Evolutionary conservation across 495 filamentous ascomycete species (phyloP).

Genomic region (Penicillium coffeae): DNA sequence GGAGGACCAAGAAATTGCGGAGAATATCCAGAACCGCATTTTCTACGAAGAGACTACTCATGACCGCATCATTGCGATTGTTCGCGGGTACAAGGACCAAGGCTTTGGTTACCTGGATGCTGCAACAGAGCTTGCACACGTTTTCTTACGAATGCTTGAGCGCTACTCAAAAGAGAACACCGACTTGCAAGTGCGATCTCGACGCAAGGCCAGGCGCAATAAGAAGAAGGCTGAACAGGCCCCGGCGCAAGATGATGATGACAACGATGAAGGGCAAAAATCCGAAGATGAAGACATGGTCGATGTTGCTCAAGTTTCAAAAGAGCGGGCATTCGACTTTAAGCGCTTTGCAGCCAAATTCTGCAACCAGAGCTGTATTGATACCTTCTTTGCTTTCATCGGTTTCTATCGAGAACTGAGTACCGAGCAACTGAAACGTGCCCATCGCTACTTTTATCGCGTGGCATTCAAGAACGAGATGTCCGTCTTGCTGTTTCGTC

Average conservation of each 20-base stretch:
- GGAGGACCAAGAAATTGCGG: slow-evolving; percentile 95
- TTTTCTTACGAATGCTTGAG: slow-evolving; percentile 89
- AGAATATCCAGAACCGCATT: slow-evolving; percentile 93
- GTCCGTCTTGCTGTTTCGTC: slow-evolving; percentile 78
- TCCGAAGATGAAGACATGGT: slow-evolving; percentile 74
- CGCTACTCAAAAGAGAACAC: slow-evolving; percentile 91
- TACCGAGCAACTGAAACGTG: slow-evolving; percentile 79
- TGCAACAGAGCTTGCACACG: slow-evolving; percentile 84
- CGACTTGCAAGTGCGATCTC: slow-evolving; percentile 86
- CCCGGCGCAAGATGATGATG: slow-evolving; percentile 24
- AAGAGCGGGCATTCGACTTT: slow-evolving; percentile 94
- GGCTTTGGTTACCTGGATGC: slow-evolving; percentile 92
- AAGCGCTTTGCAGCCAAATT: slow-evolving; percentile 76
- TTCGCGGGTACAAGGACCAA: slow-evolving; percentile 84
- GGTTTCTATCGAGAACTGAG: slow-evolving; percentile 79
- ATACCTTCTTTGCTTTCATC: slow-evolving; percentile 82
- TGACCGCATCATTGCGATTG: slow-evolving; percentile 74
- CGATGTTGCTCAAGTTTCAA: slow-evolving; percentile 61
- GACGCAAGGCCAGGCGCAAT: slow-evolving; percentile 62
- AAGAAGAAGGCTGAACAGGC: slow-evolving; percentile 52
- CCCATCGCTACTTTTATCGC: slow-evolving; percentile 92
- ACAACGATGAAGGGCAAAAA: slow-evolving; percentile 51
- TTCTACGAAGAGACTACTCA: slow-evolving; percentile 98
- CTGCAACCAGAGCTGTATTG: slow-evolving; percentile 74
- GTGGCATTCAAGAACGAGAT: slow-evolving; percentile 93